Evolutionary conservation across 2,329 filamentous ascomycete species (phyloP), one percentile per base, ranked within the genome.

Genomic region (Hypoxylon sp.): DNA sequence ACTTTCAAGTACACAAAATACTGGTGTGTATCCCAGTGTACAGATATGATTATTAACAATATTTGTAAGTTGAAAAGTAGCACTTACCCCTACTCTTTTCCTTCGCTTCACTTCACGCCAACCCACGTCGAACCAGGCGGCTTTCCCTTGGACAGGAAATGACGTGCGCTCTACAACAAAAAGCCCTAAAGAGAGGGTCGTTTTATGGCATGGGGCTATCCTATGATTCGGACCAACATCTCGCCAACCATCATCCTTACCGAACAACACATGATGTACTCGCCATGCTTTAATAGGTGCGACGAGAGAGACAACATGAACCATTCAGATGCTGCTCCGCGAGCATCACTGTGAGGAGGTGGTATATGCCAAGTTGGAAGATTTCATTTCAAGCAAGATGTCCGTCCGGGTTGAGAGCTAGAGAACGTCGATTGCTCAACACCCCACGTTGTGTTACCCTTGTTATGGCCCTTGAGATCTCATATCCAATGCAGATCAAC

Each of bases 401-500:
- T 46, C 8, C 33, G 14, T 38, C 46, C 33, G 11, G n/a, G 32
- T 54, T 16, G 59, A 48, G 55, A 59, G 50, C 44, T 18, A 53
- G 33, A 26, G 59, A 46, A 36, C 60, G 59, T 62, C 55, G 18
- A 30, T 46, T 28, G 53, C 44, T 22, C 55, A 30, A 44, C 32
- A n/a, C 46, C 65, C 65, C 66, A 68, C 66, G 59, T 60, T 56
- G 54, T 68, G 52, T 58, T 7, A 68, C 56, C 65, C 63, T 50
- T 68, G 63, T 58, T 53, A 26, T 45, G 52, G 48, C n/a, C n/a
- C 49, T 50, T 52, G 40, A 65, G 62, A 66, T 66, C 63, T 66
- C 24, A 55, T 51, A 50, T 56, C 55, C 59, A 68, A 58, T 55
- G 62, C 32, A 63, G 66, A 68, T 68, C 59, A 68, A 61, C 55